Percentiles rank a stretch among this genome's conserved stretches.
Conservation (phyloP, 1,139 yeast genomes). For the Scheffersomyces titani region DNA sequence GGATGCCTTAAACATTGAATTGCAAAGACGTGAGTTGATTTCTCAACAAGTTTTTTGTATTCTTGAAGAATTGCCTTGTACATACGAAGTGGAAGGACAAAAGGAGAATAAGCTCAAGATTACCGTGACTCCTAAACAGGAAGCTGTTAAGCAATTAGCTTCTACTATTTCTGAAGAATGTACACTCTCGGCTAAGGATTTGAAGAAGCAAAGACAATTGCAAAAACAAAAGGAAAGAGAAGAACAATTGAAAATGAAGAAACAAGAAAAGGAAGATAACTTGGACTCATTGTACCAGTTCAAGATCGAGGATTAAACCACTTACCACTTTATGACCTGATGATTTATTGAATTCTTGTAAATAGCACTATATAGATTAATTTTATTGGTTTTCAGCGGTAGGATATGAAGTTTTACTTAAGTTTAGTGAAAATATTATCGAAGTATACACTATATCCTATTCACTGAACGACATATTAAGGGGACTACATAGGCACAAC, state of each 20-base stretch:
- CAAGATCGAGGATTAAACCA: constrained; percentile 37
- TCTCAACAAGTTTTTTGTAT: constrained; percentile 24
- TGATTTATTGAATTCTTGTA: not conserved
- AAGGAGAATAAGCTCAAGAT: constrained; percentile 20
- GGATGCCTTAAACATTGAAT: constrained; percentile 27
- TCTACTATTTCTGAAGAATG: not conserved
- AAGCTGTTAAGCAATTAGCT: not conserved
- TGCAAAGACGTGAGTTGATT: constrained; percentile 32
- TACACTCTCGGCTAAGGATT: constrained; percentile 18
- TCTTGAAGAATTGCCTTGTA: constrained; percentile 32
- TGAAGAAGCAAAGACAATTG: constrained; percentile 16
- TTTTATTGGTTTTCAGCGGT: not conserved
- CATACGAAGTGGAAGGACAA: constrained; percentile 31
- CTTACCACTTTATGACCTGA: not conserved
- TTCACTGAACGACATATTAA: too few species aligned
- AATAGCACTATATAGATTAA: not conserved
- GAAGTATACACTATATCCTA: too few species aligned
- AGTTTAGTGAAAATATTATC: too few species aligned
- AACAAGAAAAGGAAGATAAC: constrained; percentile 28
- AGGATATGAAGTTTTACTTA: too few species aligned
- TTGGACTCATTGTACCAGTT: constrained; percentile 45
- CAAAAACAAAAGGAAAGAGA: constrained; percentile 12
- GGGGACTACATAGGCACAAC: not conserved
- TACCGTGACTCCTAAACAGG: constrained; percentile 14
- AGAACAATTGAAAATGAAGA: constrained; percentile 7